Evolutionary conservation across 2,329 filamentous ascomycete species (phyloP).

Genomic region (Fusarium sororula): DNA sequence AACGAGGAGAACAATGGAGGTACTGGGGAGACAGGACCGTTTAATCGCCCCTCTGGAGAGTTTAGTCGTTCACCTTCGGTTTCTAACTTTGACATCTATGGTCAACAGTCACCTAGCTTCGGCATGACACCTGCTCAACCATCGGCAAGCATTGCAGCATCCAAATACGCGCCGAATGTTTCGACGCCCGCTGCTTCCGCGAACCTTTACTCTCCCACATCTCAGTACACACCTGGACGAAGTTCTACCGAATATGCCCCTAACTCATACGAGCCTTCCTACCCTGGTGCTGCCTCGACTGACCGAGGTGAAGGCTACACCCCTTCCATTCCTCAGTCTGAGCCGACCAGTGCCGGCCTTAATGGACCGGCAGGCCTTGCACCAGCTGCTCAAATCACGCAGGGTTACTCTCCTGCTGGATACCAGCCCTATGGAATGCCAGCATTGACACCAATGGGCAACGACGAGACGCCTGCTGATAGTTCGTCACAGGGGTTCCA

Average conservation of each 20-base stretch:
- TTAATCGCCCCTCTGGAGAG: slow-evolving; percentile 80
- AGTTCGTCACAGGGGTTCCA: slow-evolving; percentile 52
- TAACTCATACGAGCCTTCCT: slow-evolving; percentile 51
- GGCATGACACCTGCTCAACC: slow-evolving; percentile 45
- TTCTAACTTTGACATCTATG: slow-evolving; percentile 79
- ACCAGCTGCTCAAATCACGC: slow-evolving; percentile 40
- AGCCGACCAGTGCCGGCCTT: slow-evolving; percentile 9
- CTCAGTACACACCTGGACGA: slow-evolving; percentile 59
- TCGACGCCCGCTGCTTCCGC: slow-evolving; percentile 23
- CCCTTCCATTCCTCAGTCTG: slow-evolving; percentile 26
- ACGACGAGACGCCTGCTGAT: slow-evolving; percentile 21
- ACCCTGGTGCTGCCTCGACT: slow-evolving; percentile 26
- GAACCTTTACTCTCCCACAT: slow-evolving; percentile 50
- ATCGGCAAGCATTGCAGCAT: slow-evolving; percentile 48
- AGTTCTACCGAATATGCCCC: slow-evolving; percentile 45
- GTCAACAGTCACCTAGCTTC: slow-evolving; percentile 55
- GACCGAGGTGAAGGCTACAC: slow-evolving; percentile 32
- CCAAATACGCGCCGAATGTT: slow-evolving; percentile 50
- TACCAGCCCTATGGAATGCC: slow-evolving; percentile 46
- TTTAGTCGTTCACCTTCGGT: slow-evolving; percentile 78
- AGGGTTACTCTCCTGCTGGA: slow-evolving; percentile 25
- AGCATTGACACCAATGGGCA: slow-evolving; percentile 21
- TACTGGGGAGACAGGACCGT: slow-evolving; percentile 77
- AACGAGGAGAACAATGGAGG: slow-evolving; percentile 77
- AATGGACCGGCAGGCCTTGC: slow-evolving; percentile 30